Percentiles rank a stretch among this genome's conserved stretches.
phyloP scores from a whole-genome alignment of 1,284 basidiomycete species.

The Leccinum fuscescens region DNA sequence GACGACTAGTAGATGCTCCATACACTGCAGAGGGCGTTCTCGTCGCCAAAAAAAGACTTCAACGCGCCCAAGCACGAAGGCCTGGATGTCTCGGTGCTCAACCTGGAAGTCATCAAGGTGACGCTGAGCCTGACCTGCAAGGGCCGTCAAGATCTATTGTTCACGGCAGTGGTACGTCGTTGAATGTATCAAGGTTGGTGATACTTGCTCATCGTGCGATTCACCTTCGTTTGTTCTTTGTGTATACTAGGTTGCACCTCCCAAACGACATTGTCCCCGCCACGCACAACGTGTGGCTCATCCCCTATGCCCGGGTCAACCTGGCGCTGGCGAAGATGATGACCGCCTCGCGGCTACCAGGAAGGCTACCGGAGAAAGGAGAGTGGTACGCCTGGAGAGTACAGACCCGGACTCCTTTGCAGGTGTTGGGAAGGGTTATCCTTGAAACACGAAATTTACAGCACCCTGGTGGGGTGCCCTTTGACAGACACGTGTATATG shows the following conservation, averaged over 20 bases:
- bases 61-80: conserved; percentile 97
- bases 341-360: conserved; percentile 82
- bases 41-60: conserved; percentile 98
- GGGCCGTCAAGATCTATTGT: conserved; percentile 97
- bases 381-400: conserved; percentile 77
- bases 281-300: conserved; percentile 90
- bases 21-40: conserved; percentile 82
- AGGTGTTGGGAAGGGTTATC: conserved; percentile 85
- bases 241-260: neutral
- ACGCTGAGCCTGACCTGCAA: conserved; percentile 96
- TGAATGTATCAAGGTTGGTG: neutral
- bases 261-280: conserved; percentile 89
- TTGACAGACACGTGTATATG: conserved; percentile 40
- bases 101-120: conserved; percentile 99
- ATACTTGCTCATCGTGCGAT: neutral
- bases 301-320: conserved; percentile 71
- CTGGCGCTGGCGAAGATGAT: conserved; percentile 64
- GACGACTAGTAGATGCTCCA: neutral
- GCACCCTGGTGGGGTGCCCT: neutral
- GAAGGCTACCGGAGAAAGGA: conserved; percentile 91
- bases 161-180: conserved; percentile 85
- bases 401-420: conserved; percentile 72
- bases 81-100: conserved; percentile 78
- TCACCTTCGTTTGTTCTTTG: neutral
- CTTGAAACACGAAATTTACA: conserved; percentile 37